These are phyloP conservation scores for Eimeria falciformis DNA, from an alignment of 169 alveolate species.

Conservation along the genomic window DNA sequence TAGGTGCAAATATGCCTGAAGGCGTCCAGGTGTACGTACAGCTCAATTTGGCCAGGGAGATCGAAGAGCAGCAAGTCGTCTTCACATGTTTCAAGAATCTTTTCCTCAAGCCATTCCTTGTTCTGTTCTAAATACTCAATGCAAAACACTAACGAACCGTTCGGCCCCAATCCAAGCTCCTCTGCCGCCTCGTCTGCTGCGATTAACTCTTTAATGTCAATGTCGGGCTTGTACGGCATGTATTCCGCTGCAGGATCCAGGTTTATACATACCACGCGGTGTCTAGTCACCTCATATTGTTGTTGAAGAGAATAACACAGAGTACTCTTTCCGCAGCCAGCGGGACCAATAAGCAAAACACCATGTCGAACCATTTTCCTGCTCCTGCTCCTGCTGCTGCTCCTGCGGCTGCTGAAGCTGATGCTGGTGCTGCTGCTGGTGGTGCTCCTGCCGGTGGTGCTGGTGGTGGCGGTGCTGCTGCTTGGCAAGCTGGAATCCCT, in stretches of 20 bases:
- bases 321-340: constrained; percentile 97
- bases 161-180: constrained; percentile 94
- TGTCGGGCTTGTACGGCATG: constrained; percentile 90
- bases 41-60: constrained; percentile 96
- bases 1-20: constrained; percentile 88
- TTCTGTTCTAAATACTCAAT: constrained; percentile 93
- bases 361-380: constrained; percentile 83
- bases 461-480: too few species aligned
- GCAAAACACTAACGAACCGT: constrained; percentile 95
- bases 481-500: too few species aligned
- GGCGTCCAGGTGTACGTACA: constrained; percentile 93
- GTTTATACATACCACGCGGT: constrained; percentile 89
- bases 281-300: constrained; percentile 86
- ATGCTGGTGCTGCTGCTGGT: background rate
- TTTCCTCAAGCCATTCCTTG: constrained; percentile 92
- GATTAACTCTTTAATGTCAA: constrained; percentile 94
- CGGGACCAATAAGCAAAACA: constrained; percentile 95
- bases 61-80: constrained; percentile 93
- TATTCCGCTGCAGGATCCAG: constrained; percentile 97
- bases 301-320: constrained; percentile 91
- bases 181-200: constrained; percentile 93
- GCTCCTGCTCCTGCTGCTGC: background rate
- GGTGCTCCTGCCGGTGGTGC: too few species aligned
- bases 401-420: background rate
- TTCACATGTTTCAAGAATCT: constrained; percentile 85